Evolutionary conservation across 805 yeast genomes (phyloP).

Genomic region (Starmerella ratchasimensis): DNA sequence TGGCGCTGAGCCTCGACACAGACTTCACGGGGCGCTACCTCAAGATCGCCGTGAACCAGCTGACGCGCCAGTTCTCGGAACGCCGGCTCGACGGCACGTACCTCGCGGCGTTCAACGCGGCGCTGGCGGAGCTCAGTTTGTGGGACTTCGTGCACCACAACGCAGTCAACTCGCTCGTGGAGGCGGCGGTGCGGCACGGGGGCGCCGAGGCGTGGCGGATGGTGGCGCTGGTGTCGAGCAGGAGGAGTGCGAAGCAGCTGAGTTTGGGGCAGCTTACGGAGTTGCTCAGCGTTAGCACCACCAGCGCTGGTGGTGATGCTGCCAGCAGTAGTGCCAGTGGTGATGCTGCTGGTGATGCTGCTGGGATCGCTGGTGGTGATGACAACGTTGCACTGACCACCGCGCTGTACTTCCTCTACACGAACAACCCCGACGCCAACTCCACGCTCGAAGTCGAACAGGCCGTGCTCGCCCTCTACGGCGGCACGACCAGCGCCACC

Average conservation of each 20-base stretch:
- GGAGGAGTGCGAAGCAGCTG: no score
- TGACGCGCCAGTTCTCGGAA: conserved; percentile 16
- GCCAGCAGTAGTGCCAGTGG: background rate
- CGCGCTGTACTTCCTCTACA: conserved; percentile 3
- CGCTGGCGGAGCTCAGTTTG: background rate
- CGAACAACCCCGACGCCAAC: background rate
- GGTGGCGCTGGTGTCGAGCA: no score
- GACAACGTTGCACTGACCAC: background rate
- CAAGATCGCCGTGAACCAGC: conserved; percentile 15
- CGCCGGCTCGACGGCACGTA: background rate
- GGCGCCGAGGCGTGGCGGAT: background rate
- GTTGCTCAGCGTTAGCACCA: no score
- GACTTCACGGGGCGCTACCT: conserved; percentile 13
- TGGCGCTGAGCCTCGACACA: background rate
- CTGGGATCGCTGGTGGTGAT: background rate
- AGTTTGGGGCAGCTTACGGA: no score
- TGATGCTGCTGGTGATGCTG: no score
- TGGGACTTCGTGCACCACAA: conserved; percentile 14
- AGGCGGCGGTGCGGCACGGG: conserved; percentile 32
- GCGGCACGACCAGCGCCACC: conserved; percentile 47
- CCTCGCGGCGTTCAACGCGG: background rate
- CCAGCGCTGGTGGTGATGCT: no score
- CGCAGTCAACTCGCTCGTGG: conserved; percentile 24
- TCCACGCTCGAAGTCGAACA: conserved; percentile 38
- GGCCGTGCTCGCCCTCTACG: conserved; percentile 39